Conservation (phyloP, 1,139 yeast species). For the Scheffersomyces lignicola region DNA sequence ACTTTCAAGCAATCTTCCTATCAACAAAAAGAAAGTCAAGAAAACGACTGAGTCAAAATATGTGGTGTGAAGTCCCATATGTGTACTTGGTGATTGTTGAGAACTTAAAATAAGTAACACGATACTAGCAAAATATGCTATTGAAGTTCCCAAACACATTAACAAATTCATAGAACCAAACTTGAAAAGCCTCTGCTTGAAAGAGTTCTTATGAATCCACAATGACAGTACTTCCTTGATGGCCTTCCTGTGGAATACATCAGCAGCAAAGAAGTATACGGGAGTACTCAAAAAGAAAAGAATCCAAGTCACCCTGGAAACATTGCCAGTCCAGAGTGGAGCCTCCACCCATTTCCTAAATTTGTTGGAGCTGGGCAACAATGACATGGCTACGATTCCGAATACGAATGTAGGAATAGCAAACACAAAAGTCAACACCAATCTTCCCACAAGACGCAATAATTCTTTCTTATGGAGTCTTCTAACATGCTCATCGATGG, state of each 20-base stretch:
- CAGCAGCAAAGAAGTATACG: conserved; percentile 73
- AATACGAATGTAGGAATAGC: conserved; percentile 71
- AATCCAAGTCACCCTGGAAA: conserved; percentile 65
- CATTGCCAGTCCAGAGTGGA: conserved; percentile 67
- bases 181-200: conserved; percentile 56
- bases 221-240: conserved; percentile 55
- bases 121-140: conserved; percentile 70
- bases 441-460: conserved; percentile 43
- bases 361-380: conserved; percentile 44
- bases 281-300: conserved; percentile 67
- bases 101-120: conserved; percentile 56
- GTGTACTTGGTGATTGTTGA: conserved; percentile 22
- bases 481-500: conserved; percentile 65
- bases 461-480: conserved; percentile 53
- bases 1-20: conserved; percentile 69
- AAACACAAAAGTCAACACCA: conserved; percentile 48
- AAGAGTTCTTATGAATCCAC: conserved; percentile 58
- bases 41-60: conserved; percentile 81
- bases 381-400: conserved; percentile 69
- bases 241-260: conserved; percentile 69
- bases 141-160: conserved; percentile 71
- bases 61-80: conserved; percentile 57
- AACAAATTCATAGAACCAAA: conserved; percentile 79
- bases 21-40: conserved; percentile 65
- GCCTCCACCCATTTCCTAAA: conserved; percentile 57